A percentile compares a stretch with the other conserved stretches of the same genome.
Conservation (phyloP, 108 stramenopile species). For the Halocafeteria seosinensis region DNA sequence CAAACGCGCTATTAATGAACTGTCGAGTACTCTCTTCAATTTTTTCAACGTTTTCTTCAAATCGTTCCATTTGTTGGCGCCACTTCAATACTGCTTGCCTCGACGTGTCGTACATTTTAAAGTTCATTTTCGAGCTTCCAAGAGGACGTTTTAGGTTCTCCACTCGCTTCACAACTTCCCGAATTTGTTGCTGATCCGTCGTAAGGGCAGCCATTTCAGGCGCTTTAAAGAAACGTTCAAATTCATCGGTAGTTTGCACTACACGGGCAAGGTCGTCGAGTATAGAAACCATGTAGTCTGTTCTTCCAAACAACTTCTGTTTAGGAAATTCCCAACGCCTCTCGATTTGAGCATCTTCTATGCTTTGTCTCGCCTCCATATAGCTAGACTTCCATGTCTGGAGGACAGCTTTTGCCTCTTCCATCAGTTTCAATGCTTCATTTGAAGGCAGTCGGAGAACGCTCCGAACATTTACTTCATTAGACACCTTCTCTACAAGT, state of each 20-base stretch:
- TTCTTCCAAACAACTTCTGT: conserved; percentile 39
- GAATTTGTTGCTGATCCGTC: conserved; percentile 37
- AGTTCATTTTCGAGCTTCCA: neutral
- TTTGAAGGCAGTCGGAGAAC: conserved; percentile 28
- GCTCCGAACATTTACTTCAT: conserved; percentile 25
- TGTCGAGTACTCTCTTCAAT: conserved; percentile 42
- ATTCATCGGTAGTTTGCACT: conserved; percentile 32
- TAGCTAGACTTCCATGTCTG: conserved; percentile 37
- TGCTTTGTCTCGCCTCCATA: conserved; percentile 31
- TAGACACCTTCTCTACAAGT: conserved; percentile 29
- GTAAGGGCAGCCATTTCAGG: conserved; percentile 47
- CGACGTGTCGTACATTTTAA: conserved; percentile 4
- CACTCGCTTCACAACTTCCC: conserved; percentile 36
- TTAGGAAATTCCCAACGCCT: conserved; percentile 50
- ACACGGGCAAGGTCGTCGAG: conserved; percentile 40
- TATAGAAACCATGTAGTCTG: conserved; percentile 44
- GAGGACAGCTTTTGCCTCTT: conserved; percentile 35
- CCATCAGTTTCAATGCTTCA: conserved; percentile 15
- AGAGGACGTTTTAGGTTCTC: conserved; percentile 17
- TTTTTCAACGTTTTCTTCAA: conserved; percentile 31
- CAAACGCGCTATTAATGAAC: conserved; percentile 46
- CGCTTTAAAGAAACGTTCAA: conserved; percentile 40
- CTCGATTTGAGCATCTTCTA: conserved; percentile 42
- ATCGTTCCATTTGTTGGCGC: conserved; percentile 36
- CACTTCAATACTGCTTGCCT: conserved; percentile 25